A percentile compares a stretch with the other conserved stretches of the same genome.
Conservation (phyloP, 116 monocot genomes). For the Dioscorea cayenensis region DNA sequence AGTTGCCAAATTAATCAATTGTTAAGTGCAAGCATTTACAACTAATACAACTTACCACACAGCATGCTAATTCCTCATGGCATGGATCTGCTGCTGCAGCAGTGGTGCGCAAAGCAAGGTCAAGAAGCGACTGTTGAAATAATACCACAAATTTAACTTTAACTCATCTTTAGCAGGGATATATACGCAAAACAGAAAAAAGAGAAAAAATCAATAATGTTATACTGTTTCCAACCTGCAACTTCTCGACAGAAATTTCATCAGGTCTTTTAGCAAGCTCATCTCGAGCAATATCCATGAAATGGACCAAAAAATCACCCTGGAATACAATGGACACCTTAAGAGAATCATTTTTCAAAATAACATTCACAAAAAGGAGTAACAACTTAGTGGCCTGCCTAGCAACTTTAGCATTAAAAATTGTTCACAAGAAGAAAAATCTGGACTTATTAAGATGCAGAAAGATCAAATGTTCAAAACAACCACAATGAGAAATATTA, state of each 20-base stretch:
- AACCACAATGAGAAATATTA: too few relatives aligned
- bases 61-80: constrained; percentile 91
- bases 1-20: neutral
- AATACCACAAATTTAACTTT: neutral
- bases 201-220: neutral
- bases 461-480: too few relatives aligned
- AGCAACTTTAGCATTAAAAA: neutral
- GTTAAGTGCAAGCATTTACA: neutral
- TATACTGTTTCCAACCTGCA: constrained; percentile 47
- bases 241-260: constrained; percentile 88
- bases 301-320: constrained; percentile 99
- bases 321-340: constrained; percentile 23
- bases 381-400: neutral
- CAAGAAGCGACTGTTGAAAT: constrained; percentile 77
- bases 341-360: neutral
- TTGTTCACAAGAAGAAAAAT: neutral
- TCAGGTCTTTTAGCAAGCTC: constrained; percentile 84
- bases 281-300: constrained; percentile 97
- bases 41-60: constrained; percentile 50
- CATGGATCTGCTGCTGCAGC: constrained; percentile 90
- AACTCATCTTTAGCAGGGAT: neutral
- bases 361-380: neutral
- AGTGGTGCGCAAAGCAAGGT: constrained; percentile 87
- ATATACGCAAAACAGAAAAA: neutral
- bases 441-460: too few relatives aligned